These are phyloP conservation scores for Kodamaea lidongshanica DNA, from an alignment of 805 yeast genomes.

Conservation along the genomic window DNA sequence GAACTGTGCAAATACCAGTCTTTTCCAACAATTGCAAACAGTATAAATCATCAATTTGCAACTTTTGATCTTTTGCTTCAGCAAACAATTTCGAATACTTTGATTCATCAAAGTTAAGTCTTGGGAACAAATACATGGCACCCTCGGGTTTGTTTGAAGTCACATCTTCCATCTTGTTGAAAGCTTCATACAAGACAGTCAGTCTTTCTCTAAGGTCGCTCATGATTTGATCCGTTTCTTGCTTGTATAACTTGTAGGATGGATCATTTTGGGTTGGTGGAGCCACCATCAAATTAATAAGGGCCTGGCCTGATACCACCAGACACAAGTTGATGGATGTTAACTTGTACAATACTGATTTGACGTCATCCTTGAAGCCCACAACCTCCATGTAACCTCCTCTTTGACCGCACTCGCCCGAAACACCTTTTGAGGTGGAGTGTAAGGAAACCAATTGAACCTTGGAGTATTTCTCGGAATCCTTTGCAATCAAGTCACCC, in stretches of 20 bases:
- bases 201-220: conserved; percentile 61
- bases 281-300: conserved; percentile 86
- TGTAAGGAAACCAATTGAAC: conserved; percentile 91
- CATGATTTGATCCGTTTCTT: conserved; percentile 60
- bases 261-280: conserved; percentile 80
- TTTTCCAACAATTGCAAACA: conserved; percentile 74
- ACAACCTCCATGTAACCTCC: conserved; percentile 97
- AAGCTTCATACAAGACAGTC: conserved; percentile 57
- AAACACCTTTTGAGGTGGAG: conserved; percentile 95
- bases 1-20: conserved; percentile 96
- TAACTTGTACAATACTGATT: conserved; percentile 69
- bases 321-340: conserved; percentile 92
- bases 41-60: conserved; percentile 80
- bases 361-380: conserved; percentile 69
- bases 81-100: conserved; percentile 49
- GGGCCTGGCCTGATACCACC: conserved; percentile 90
- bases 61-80: conserved; percentile 50
- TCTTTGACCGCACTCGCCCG: conserved; percentile 99
- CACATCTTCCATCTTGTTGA: conserved; percentile 72
- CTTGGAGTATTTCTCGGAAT: conserved; percentile 52
- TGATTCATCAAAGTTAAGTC: conserved; percentile 48
- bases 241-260: conserved; percentile 59
- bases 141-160: conserved; percentile 88
- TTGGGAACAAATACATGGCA: conserved; percentile 96
- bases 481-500: conserved; percentile 49